Conservation (phyloP, 1,284 basidiomycete genomes). For the Ustilago trichophora region DNA sequence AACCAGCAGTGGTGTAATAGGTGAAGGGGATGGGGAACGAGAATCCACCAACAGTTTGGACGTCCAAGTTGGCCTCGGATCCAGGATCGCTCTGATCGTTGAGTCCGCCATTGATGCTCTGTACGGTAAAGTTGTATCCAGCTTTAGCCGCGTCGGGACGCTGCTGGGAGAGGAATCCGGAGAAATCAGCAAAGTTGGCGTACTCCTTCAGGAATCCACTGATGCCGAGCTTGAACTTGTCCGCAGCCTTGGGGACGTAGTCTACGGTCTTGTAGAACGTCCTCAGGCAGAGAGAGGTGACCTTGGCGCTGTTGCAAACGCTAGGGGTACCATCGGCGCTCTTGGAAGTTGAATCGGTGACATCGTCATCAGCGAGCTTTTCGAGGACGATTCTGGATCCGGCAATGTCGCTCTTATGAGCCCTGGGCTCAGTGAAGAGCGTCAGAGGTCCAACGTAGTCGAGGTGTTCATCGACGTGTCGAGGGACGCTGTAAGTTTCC, state of each 20-base stretch:
- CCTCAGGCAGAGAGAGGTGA: slow-evolving; percentile 56
- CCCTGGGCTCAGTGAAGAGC: slow-evolving; percentile 43
- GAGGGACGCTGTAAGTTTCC: slow-evolving; percentile 50
- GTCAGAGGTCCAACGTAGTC: slow-evolving; percentile 56
- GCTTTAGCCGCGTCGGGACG: slow-evolving; percentile 71
- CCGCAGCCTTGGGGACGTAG: slow-evolving; percentile 48
- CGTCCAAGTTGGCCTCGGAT: slow-evolving; percentile 76
- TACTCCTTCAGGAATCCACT: slow-evolving; percentile 56
- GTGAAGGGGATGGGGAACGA: slow-evolving; percentile 74
- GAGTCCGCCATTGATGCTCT: slow-evolving; percentile 72
- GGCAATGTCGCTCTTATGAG: slow-evolving; percentile 22
- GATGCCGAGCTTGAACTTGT: slow-evolving; percentile 48
- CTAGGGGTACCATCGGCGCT: slow-evolving; percentile 19
- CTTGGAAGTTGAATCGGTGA: not conserved
- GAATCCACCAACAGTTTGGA: slow-evolving; percentile 75
- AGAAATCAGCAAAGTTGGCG: slow-evolving; percentile 70
- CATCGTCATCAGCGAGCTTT: slow-evolving; percentile 5
- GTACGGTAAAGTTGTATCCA: slow-evolving; percentile 70
- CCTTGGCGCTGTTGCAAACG: slow-evolving; percentile 34
- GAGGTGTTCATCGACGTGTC: slow-evolving; percentile 41
- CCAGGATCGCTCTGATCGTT: slow-evolving; percentile 72
- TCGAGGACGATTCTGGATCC: slow-evolving; percentile 9
- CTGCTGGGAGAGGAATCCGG: slow-evolving; percentile 71
- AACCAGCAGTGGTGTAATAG: slow-evolving; percentile 72
- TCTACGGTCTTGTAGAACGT: slow-evolving; percentile 56